A percentile compares a stretch with the other conserved stretches of the same genome.
Evolutionary conservation across 176 grass and related monocot species (phyloP).

Genomic region (Dendrocalamus sinicus): DNA sequence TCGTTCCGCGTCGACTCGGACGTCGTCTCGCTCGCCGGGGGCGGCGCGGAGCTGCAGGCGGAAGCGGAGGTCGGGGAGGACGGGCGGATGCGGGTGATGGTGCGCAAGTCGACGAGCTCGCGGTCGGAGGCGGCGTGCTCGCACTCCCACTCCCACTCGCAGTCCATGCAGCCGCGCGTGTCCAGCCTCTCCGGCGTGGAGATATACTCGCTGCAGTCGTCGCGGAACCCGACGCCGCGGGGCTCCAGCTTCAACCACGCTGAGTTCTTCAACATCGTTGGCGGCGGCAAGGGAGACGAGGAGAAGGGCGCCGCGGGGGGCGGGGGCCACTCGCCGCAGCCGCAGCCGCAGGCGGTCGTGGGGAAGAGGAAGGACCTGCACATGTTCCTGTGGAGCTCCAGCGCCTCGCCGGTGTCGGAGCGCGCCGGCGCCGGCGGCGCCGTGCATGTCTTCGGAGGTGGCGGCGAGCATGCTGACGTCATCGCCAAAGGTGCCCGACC

Average conservation of each 20-base stretch:
- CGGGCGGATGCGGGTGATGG: constrained; percentile 66
- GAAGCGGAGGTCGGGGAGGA: constrained; percentile 57
- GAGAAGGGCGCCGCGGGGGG: constrained; percentile 54
- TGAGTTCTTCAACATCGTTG: constrained; percentile 85
- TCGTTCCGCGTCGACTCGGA: constrained; percentile 91
- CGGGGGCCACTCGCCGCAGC: constrained; percentile 44
- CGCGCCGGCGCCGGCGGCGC: constrained; percentile 34
- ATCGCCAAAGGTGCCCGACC: constrained; percentile 62
- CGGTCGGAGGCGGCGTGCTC: constrained; percentile 66
- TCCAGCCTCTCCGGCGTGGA: constrained; percentile 77
- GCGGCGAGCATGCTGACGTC: constrained; percentile 62
- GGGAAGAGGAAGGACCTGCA: constrained; percentile 74
- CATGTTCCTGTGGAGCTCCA: constrained; percentile 88
- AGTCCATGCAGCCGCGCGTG: constrained; percentile 44
- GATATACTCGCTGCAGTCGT: constrained; percentile 88
- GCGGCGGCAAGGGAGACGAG: constrained; percentile 51
- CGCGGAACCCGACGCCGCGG: constrained; percentile 82
- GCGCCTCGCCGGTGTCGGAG: constrained; percentile 50
- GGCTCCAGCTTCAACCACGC: constrained; percentile 91
- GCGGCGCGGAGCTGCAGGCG: constrained; percentile 52
- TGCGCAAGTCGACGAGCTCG: constrained; percentile 78
- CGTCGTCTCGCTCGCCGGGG: constrained; percentile 72
- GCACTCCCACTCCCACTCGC: constrained; percentile 45
- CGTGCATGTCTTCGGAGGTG: constrained; percentile 51
- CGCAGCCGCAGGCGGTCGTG: constrained; percentile 5